Evolutionary conservation across 371 early-diverging fungal genomes (phyloP).

Genomic region (Umbelopsis sp.): DNA sequence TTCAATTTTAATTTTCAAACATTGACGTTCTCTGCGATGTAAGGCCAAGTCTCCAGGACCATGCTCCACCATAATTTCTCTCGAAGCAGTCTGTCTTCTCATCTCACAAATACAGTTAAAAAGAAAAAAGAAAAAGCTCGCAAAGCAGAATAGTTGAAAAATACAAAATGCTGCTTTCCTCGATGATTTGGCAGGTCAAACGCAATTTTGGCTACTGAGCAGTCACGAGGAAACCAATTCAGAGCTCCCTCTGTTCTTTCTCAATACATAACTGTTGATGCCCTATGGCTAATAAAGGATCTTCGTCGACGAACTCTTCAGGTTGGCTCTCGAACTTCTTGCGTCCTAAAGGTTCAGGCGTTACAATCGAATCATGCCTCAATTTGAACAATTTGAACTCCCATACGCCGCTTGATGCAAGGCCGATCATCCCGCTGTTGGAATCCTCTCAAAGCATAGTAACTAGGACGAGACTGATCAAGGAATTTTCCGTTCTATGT

Average conservation of each 20-base stretch:
- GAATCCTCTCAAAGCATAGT: slow-evolving; percentile 32
- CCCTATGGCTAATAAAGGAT: slow-evolving; percentile 13
- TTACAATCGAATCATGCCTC: slow-evolving; percentile 52
- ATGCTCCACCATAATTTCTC: not conserved
- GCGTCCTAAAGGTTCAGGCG: slow-evolving; percentile 46
- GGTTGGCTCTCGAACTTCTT: slow-evolving; percentile 50
- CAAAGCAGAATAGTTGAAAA: too few relatives aligned
- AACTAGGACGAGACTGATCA: slow-evolving; percentile 42
- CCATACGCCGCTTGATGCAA: slow-evolving; percentile 47
- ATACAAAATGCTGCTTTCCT: too few relatives aligned
- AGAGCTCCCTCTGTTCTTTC: not conserved
- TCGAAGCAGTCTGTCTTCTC: too few relatives aligned
- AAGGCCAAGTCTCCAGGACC: not conserved
- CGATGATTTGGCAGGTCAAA: too few relatives aligned
- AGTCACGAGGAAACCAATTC: not conserved
- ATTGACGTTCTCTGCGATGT: too few relatives aligned
- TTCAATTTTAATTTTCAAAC: too few relatives aligned
- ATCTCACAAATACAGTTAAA: too few relatives aligned
- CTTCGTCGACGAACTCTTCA: not conserved
- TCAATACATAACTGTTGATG: not conserved
- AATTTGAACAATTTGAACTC: slow-evolving; percentile 40
- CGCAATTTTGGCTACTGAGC: not conserved
- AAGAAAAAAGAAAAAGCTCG: too few relatives aligned
- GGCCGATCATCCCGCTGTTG: slow-evolving; percentile 43
- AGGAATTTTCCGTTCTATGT: slow-evolving; percentile 45